These are phyloP conservation scores for Saccharomycopsis synnaedendra DNA, from an alignment of 805 yeast genomes.

Conservation along the genomic window DNA sequence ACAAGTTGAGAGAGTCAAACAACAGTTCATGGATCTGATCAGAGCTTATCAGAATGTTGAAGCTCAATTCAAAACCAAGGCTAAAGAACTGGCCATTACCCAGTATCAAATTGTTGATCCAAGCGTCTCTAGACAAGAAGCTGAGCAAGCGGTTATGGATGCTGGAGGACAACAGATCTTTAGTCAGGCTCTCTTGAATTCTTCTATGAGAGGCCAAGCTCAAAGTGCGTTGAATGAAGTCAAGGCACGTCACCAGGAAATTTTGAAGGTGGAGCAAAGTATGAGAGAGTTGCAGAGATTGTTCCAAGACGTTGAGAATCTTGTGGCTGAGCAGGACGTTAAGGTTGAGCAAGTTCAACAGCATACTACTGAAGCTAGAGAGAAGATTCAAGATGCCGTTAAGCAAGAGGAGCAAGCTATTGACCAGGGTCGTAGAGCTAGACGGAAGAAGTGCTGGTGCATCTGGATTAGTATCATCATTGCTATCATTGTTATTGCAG, in stretches of 20 bases:
- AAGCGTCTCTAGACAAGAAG: constrained; percentile 73
- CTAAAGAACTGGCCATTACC: constrained; percentile 80
- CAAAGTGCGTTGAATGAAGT: constrained; percentile 92
- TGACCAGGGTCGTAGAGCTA: constrained; percentile 74
- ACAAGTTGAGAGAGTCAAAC: constrained; percentile 84
- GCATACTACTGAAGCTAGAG: constrained; percentile 73
- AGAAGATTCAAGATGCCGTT: constrained; percentile 86
- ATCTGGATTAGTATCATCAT: constrained; percentile 49
- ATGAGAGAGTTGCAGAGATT: constrained; percentile 93
- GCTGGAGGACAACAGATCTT: constrained; percentile 83
- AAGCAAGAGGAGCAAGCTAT: constrained; percentile 91
- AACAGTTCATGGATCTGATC: constrained; percentile 73
- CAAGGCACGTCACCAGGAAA: constrained; percentile 89
- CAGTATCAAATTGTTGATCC: constrained; percentile 88
- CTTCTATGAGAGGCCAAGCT: constrained; percentile 89
- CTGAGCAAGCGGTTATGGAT: constrained; percentile 76
- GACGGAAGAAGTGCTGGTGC: constrained; percentile 87
- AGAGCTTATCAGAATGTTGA: constrained; percentile 82
- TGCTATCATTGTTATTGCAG: constrained; percentile 53
- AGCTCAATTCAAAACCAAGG: constrained; percentile 74
- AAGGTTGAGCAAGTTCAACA: constrained; percentile 75
- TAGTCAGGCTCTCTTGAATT: constrained; percentile 81
- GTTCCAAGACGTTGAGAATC: constrained; percentile 91
- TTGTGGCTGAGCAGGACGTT: constrained; percentile 92
- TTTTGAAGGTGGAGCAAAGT: constrained; percentile 87